Base-by-base conservation (phyloP, 2,329 filamentous ascomycete species). In the Claviceps cyperi region DNA sequence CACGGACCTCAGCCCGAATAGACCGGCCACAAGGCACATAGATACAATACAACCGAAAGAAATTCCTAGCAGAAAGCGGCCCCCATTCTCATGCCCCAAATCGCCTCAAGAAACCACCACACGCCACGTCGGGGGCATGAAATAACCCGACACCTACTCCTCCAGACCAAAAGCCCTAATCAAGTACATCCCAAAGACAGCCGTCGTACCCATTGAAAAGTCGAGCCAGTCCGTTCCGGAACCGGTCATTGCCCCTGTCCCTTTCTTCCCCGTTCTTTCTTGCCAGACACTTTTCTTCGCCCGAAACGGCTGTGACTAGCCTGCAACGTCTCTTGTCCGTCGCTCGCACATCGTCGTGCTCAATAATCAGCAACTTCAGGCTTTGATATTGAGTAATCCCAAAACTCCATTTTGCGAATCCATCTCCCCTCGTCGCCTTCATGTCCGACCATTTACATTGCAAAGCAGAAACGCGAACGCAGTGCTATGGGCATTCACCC, bases 391-490 rank as follows among this genome's bases (percentile, higher is more conserved):
- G 38, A 22, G 35, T 15, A 17, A 35, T 41, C 15, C 36, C 32
- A 15, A 36, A 7, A 36, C 39, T 21, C 43, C 13, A 37, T 52
- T 37, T 45, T 41, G 37, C 19, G 14, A 14, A 4, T 32, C 39
- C 15, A 2, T 28, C 28, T 21, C 15, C 22, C 32, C 46, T 43
- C 7, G 24, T 28, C 24, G 7, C 24, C 7, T 28, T 28, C 28
- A 39, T 14, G 4, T 4, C 47, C 22, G 11, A 14, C 4, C 13
- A 37, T 46, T 4, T 38, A 22, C 24, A 28, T 28, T 32, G 28
- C 17, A 21, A 38, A 46, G 28, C 21, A 45, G n/a, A 46, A 49
- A 35, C 22, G 39, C 40, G 48, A 24, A 52, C 48, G 51, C 51
- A 48, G 46, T n/a, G 48, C 48, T 43, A 39, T 43, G 47, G 43